phyloP scores from a whole-genome alignment of 306 rosid species.

The Prunus mongolica region DNA sequence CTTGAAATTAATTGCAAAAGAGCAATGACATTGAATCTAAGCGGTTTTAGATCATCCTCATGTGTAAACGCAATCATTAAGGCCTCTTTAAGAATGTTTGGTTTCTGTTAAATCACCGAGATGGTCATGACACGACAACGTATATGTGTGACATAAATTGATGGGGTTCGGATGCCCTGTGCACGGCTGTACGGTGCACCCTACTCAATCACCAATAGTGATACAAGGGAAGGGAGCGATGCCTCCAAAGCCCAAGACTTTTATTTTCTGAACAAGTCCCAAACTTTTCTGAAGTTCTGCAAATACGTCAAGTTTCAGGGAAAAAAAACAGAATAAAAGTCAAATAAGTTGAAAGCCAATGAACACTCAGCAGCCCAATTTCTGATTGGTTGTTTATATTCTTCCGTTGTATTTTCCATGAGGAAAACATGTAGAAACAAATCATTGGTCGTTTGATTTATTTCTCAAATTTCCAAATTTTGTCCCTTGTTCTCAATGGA shows the following conservation, averaged over 20 bases:
- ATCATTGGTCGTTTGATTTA: neutral
- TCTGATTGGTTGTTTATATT: neutral
- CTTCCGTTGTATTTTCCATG: no score
- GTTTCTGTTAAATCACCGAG: neutral
- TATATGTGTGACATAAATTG: neutral
- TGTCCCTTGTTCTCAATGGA: neutral
- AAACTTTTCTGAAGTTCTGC: no score
- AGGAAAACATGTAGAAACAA: neutral
- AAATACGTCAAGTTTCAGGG: neutral
- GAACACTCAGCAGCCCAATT: neutral
- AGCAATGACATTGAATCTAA: neutral
- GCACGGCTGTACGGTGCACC: neutral
- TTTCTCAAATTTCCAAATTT: neutral
- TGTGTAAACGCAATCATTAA: neutral
- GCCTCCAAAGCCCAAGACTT: no score
- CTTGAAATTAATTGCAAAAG: no score
- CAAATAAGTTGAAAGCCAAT: neutral
- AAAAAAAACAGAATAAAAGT: neutral
- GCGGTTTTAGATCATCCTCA: neutral
- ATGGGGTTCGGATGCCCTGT: neutral
- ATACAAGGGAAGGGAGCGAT: no score
- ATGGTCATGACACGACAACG: neutral
- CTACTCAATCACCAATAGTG: neutral
- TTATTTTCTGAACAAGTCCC: no score
- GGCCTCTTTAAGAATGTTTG: neutral